Conservation (phyloP, 768 basidiomycete genomes). For the Boletus eberwhitei region DNA sequence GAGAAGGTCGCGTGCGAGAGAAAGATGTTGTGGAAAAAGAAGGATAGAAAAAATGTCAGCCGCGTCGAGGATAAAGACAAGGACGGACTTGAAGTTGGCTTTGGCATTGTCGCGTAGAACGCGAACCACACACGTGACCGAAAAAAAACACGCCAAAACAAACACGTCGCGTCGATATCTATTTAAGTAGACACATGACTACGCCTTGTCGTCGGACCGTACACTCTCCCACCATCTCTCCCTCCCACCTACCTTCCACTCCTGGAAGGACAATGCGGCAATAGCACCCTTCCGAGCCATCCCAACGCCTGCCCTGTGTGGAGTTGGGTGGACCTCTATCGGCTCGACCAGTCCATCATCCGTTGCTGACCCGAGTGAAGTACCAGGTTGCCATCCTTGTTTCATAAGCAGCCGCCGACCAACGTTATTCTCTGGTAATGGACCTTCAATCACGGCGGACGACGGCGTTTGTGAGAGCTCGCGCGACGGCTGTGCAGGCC, state of each 20-base stretch:
- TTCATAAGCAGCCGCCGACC: conserved; percentile 67
- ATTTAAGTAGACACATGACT: neutral
- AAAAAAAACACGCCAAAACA: conserved; percentile 31
- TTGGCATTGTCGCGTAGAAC: conserved; percentile 32
- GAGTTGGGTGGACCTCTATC: conserved; percentile 43
- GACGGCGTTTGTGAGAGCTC: conserved; percentile 23
- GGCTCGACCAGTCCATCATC: conserved; percentile 51
- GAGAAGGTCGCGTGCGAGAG: conserved; percentile 24
- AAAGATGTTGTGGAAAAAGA: conserved; percentile 15
- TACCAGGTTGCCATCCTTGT: conserved; percentile 76
- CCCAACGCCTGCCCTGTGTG: conserved; percentile 57
- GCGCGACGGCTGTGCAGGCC: conserved; percentile 4
- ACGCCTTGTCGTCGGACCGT: neutral
- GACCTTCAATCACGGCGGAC: conserved; percentile 28
- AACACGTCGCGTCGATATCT: conserved; percentile 31
- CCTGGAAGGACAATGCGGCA: conserved; percentile 6
- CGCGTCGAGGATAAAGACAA: conserved; percentile 31
- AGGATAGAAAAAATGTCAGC: conserved; percentile 33
- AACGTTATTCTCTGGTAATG: conserved; percentile 56
- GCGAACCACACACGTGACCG: conserved; percentile 39
- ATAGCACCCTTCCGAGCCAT: conserved; percentile 24
- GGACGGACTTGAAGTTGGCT: conserved; percentile 16
- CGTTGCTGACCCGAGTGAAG: conserved; percentile 27
- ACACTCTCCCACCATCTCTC: conserved; percentile 40
- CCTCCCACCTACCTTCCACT: conserved; percentile 32